Percentiles rank a stretch among this genome's conserved stretches.
Evolutionary conservation across 768 basidiomycete species (phyloP).

Genomic region (Lanmaoa rubissima): DNA sequence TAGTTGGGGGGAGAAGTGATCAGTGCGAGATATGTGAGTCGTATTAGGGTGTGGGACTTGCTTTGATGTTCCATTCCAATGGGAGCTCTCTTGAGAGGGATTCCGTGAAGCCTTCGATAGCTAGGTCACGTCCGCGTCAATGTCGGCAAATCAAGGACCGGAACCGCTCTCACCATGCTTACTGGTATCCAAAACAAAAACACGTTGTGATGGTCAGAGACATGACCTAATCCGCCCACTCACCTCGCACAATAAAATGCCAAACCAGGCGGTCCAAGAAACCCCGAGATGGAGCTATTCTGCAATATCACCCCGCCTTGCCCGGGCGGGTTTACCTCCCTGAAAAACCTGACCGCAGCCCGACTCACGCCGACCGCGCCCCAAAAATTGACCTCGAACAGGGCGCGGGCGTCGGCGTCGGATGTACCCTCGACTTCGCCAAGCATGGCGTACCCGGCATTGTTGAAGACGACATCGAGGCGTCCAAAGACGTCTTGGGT

Average conservation of each 20-base stretch:
- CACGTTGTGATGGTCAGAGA: background rate
- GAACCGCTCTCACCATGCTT: constrained; percentile 11
- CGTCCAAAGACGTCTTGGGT: constrained; percentile 35
- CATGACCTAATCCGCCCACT: background rate
- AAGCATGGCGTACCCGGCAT: constrained; percentile 33
- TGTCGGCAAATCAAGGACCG: background rate
- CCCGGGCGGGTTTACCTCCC: constrained; percentile 30
- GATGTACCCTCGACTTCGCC: constrained; percentile 36
- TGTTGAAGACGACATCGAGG: constrained; percentile 46
- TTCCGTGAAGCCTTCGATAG: constrained; percentile 12
- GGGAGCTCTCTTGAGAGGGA: constrained; percentile 12
- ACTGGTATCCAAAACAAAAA: background rate
- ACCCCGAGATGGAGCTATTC: constrained; percentile 9
- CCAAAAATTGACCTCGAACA: constrained; percentile 36
- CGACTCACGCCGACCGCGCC: constrained; percentile 17
- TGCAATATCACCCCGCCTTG: constrained; percentile 14
- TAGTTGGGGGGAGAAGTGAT: background rate
- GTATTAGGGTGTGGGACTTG: background rate
- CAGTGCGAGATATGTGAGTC: no score
- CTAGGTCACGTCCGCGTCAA: background rate
- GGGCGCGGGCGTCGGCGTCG: constrained; percentile 27
- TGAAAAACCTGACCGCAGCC: constrained; percentile 31
- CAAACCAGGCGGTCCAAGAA: constrained; percentile 2
- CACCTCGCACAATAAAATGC: constrained; percentile 15
- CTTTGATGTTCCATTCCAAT: constrained; percentile 19